A percentile compares a stretch with the other conserved stretches of the same genome.
These are phyloP conservation scores for Sporisorium iseilematis-ciliati DNA, from an alignment of 1,284 basidiomycete genomes.

Conservation along the genomic window DNA sequence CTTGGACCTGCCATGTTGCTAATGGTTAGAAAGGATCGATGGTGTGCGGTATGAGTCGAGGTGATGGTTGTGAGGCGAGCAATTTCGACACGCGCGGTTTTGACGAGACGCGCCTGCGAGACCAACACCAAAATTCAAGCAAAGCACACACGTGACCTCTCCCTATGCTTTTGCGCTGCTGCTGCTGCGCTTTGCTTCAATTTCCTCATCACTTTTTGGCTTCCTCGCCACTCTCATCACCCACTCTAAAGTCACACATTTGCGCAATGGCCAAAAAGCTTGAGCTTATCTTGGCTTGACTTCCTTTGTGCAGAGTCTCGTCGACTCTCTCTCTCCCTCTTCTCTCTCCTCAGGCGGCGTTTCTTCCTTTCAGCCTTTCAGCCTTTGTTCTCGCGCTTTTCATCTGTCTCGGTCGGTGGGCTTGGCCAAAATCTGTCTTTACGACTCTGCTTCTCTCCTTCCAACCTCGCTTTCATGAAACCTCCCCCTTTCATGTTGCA, in stretches of 20 bases:
- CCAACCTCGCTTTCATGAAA: background rate
- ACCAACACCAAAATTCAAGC: slow-evolving; percentile 21
- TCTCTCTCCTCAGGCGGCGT: no score
- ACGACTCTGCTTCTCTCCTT: background rate
- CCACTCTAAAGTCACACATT: no score
- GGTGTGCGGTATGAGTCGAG: no score
- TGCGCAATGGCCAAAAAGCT: no score
- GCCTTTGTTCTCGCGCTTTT: no score
- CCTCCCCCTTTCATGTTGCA: slow-evolving; percentile 2
- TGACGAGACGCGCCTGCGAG: slow-evolving; percentile 29
- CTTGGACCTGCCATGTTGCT: slow-evolving; percentile 20
- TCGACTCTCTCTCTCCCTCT: no score
- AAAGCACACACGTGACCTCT: slow-evolving; percentile 45
- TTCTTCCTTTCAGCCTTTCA: no score
- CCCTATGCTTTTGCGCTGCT: background rate
- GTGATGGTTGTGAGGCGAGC: background rate
- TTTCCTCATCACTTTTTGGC: background rate
- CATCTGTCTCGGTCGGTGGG: no score
- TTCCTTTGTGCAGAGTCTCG: no score
- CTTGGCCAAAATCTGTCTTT: no score
- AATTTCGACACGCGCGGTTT: slow-evolving; percentile 6
- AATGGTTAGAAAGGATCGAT: no score
- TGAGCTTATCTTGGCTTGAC: no score
- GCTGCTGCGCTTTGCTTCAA: background rate
- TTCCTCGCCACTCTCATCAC: background rate